Conservation (phyloP, 495 filamentous ascomycete genomes). For the Cercophora newfieldiana region DNA sequence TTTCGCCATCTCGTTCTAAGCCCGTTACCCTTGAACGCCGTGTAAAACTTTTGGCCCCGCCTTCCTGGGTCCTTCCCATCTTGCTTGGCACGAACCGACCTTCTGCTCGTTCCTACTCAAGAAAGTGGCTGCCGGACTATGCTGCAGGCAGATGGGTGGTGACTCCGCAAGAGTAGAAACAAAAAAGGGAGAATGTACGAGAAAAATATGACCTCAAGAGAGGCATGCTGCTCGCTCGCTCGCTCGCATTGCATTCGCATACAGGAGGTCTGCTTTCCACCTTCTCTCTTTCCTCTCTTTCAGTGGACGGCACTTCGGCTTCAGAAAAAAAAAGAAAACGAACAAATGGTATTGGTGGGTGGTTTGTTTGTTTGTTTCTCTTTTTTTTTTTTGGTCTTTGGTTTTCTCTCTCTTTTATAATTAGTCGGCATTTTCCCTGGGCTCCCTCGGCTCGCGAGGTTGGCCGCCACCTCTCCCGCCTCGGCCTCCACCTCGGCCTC, state of each 20-base stretch:
- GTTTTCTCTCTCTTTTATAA: conserved; percentile 15
- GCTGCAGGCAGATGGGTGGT: not conserved
- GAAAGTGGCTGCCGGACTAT: not conserved
- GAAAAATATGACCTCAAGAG: too few relatives aligned
- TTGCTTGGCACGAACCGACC: not conserved
- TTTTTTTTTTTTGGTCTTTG: conserved; percentile 2
- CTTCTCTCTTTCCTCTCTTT: not conserved
- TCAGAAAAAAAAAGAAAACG: not conserved
- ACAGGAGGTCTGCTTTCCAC: not conserved
- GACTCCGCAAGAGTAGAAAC: not conserved
- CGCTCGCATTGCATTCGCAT: not conserved
- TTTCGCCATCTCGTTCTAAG: not conserved
- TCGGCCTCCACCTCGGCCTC: conserved; percentile 39
- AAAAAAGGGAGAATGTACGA: not conserved
- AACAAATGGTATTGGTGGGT: not conserved
- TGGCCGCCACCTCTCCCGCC: conserved; percentile 43
- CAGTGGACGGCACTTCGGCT: not conserved
- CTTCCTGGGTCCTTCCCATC: not conserved
- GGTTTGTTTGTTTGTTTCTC: conserved; percentile 8
- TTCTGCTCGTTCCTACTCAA: not conserved
- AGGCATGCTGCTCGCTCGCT: not conserved
- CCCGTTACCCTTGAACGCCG: not conserved
- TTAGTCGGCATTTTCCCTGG: conserved; percentile 35
- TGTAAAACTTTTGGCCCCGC: not conserved
- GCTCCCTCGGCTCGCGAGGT: conserved; percentile 43